A percentile compares a stretch with the other conserved stretches of the same genome.
Evolutionary conservation across 371 early-diverging fungal species (phyloP).

Genomic region (Caulochytrium protostelioides): DNA sequence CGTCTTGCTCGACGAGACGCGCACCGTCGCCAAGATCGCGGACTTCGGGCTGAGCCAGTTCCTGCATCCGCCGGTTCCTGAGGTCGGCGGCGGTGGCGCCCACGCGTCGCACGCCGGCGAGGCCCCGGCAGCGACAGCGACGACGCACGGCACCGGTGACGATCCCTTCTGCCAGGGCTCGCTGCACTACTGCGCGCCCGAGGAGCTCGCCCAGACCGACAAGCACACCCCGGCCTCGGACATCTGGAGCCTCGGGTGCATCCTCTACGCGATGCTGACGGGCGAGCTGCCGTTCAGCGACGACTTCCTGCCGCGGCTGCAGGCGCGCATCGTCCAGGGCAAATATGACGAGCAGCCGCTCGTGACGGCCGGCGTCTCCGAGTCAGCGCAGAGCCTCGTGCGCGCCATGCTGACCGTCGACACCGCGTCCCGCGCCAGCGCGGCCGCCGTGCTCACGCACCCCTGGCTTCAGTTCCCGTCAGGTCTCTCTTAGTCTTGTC

Average conservation of each 20-base stretch:
- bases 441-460: no score
- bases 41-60: background rate
- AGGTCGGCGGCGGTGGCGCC: background rate
- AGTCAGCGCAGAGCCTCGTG: no score
- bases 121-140: no score
- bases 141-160: no score
- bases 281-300: conserved; percentile 57
- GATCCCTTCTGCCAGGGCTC: conserved; percentile 35
- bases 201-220: conserved; percentile 24
- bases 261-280: conserved; percentile 45
- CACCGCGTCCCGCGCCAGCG: no score
- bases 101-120: no score
- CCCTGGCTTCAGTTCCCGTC: no score
- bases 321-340: conserved; percentile 33
- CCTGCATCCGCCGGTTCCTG: no score
- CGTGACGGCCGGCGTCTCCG: no score
- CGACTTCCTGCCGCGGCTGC: conserved; percentile 44
- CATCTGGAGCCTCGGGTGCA: conserved; percentile 64
- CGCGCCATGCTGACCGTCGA: no score
- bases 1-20: conserved; percentile 29
- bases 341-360: conserved; percentile 10
- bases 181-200: conserved; percentile 56
- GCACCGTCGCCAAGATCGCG: conserved; percentile 9
- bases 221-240: conserved; percentile 23
- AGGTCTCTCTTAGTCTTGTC: no score